phyloP scores from a whole-genome alignment of 2,329 filamentous ascomycete genomes.

The Pyrenophora teres region DNA sequence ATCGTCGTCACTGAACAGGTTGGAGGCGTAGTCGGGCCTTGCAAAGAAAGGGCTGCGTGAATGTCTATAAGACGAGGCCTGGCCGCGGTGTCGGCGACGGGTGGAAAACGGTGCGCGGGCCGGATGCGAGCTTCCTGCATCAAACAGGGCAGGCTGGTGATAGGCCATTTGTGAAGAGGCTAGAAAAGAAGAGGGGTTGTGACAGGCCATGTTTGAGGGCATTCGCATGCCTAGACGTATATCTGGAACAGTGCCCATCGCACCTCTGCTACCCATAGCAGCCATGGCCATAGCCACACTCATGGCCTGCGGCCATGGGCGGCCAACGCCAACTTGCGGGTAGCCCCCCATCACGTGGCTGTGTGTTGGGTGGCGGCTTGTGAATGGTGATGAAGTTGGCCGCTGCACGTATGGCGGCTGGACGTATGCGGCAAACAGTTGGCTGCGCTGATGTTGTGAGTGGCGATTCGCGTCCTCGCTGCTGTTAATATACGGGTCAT shows the following conservation, averaged over 20 bases:
- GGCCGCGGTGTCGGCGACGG: constrained; percentile 1
- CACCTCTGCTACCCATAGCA: too few relatives aligned
- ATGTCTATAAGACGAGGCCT: constrained; percentile 3
- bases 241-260: not conserved
- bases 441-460: not conserved
- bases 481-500: not conserved
- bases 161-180: not conserved
- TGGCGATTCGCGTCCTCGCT: not conserved
- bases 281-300: constrained; percentile 4
- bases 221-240: not conserved
- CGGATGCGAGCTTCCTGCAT: not conserved
- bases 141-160: constrained; percentile 2
- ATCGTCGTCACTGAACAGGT: constrained; percentile 8
- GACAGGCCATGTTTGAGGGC: not conserved
- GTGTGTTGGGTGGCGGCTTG: not conserved
- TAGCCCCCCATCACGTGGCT: constrained; percentile 7
- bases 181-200: not conserved
- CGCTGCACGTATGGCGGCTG: not conserved
- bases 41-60: constrained; percentile 2
- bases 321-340: constrained; percentile 1
- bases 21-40: too few relatives aligned
- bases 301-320: not conserved
- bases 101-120: constrained; percentile 2
- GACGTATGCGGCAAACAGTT: not conserved
- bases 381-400: not conserved